Conservation (phyloP, 129 eudicot species). For the Ambrosia trifida region DNA sequence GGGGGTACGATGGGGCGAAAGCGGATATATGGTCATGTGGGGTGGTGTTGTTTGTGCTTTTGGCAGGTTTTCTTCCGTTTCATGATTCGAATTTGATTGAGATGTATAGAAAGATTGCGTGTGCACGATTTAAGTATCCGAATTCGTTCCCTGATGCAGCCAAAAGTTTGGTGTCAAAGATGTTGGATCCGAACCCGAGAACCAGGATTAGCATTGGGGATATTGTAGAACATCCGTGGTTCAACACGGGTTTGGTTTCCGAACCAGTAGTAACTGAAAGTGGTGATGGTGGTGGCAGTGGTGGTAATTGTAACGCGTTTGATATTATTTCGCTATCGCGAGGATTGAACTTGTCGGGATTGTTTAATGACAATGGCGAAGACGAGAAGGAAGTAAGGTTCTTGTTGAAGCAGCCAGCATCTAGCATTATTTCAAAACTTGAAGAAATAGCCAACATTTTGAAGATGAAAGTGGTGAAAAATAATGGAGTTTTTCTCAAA, state of each 20-base stretch:
- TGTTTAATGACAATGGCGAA: slow-evolving; percentile 8
- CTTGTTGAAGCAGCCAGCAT: slow-evolving; percentile 12
- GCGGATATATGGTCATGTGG: slow-evolving; percentile 33
- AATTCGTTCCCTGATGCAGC: slow-evolving; percentile 23
- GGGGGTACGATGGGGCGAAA: slow-evolving; percentile 27
- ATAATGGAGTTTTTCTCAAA: slow-evolving; percentile 6
- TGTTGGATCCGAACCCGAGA: slow-evolving; percentile 23
- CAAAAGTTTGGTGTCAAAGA: slow-evolving; percentile 19
- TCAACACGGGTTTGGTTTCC: slow-evolving; percentile 2
- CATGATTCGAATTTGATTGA: slow-evolving; percentile 24
- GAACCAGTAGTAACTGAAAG: not conserved
- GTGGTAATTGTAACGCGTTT: slow-evolving; percentile 10
- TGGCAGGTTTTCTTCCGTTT: slow-evolving; percentile 27
- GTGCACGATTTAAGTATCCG: slow-evolving; percentile 14
- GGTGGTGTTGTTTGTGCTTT: slow-evolving; percentile 25
- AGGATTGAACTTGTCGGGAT: slow-evolving; percentile 24
- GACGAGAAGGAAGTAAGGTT: slow-evolving; percentile 24
- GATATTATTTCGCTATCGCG: slow-evolving; percentile 22
- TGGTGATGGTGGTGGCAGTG: not conserved
- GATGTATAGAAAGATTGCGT: slow-evolving; percentile 25
- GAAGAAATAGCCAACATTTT: slow-evolving; percentile 9
- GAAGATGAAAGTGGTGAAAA: slow-evolving; percentile 16
- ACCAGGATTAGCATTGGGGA: slow-evolving; percentile 6
- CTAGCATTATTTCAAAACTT: not conserved
- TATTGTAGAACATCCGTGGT: slow-evolving; percentile 21